Conservation (phyloP, 192 early-diverging fungal species). For the Entrophospora sp. region DNA sequence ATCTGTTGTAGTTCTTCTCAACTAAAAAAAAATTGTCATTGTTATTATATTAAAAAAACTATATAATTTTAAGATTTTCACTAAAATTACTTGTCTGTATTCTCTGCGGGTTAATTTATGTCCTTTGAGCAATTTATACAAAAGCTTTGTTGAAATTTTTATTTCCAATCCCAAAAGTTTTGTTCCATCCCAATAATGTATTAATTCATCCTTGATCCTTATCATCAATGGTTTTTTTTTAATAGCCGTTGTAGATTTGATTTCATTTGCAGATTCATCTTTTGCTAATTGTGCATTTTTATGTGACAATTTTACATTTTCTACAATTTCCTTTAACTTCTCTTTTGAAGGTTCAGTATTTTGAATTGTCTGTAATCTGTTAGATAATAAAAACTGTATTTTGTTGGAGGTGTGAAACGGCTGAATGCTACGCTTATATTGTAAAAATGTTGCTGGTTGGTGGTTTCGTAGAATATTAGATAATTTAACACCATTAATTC, state of each 20-base stretch:
- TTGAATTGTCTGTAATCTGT: not conserved
- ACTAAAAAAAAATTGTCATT: conserved; percentile 33
- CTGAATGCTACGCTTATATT: too few relatives aligned
- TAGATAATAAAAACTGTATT: not conserved
- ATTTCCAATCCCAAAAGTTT: conserved; percentile 85
- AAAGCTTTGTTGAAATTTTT: conserved; percentile 70
- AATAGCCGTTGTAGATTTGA: not conserved
- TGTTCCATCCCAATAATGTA: conserved; percentile 90
- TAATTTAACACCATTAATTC: too few relatives aligned
- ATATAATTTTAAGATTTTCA: too few relatives aligned
- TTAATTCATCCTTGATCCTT: conserved; percentile 77
- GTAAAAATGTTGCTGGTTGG: too few relatives aligned
- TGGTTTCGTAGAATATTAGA: too few relatives aligned
- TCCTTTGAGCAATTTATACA: conserved; percentile 67
- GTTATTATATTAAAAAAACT: not conserved
- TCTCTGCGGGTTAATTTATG: conserved; percentile 76
- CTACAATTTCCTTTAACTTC: not conserved
- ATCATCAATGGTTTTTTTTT: conserved; percentile 58
- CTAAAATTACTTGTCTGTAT: conserved; percentile 73
- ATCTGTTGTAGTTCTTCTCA: conserved; percentile 80
- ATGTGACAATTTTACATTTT: not conserved
- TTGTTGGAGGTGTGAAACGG: too few relatives aligned
- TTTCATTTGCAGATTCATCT: not conserved
- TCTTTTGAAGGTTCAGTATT: not conserved
- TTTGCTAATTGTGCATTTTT: conserved; percentile 11